These are phyloP conservation scores for Dioszegia hungarica DNA, from an alignment of 768 basidiomycete genomes.

Conservation along the genomic window DNA sequence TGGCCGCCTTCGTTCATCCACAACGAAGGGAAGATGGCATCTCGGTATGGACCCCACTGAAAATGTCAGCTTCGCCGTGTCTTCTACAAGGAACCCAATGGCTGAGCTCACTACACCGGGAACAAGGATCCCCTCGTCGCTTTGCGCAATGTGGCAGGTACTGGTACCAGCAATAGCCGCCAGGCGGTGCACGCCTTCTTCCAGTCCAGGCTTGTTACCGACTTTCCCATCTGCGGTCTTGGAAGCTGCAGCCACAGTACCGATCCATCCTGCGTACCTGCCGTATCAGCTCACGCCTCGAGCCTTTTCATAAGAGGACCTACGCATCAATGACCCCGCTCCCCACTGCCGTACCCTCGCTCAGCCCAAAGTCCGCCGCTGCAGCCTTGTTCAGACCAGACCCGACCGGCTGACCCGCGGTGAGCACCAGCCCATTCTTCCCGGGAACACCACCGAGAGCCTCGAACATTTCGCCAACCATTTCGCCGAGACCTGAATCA, in stretches of 20 bases:
- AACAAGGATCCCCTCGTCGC: conserved; percentile 76
- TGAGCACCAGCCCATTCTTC: conserved; percentile 60
- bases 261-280: conserved; percentile 89
- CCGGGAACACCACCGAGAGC: conserved; percentile 67
- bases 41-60: conserved; percentile 54
- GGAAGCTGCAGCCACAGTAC: conserved; percentile 77
- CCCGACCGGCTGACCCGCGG: conserved; percentile 78
- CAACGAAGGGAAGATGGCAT: conserved; percentile 86
- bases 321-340: conserved; percentile 94
- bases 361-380: conserved; percentile 76
- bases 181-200: conserved; percentile 73
- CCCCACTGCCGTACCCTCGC: conserved; percentile 83
- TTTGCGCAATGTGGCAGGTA: conserved; percentile 92
- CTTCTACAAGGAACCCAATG: not conserved
- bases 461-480: conserved; percentile 60
- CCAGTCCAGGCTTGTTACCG: conserved; percentile 58
- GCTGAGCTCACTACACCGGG: conserved; percentile 59
- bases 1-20: conserved; percentile 99
- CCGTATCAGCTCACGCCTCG: not conserved
- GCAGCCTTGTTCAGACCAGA: conserved; percentile 70
- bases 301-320: too few species aligned
- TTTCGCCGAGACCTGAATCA: conserved; percentile 31
- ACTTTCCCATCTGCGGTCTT: conserved; percentile 51
- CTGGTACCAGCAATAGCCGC: conserved; percentile 94
- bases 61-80: conserved; percentile 12